These are phyloP conservation scores for Stylonectria norvegica DNA, from an alignment of 2,329 filamentous ascomycete species.

Conservation along the genomic window DNA sequence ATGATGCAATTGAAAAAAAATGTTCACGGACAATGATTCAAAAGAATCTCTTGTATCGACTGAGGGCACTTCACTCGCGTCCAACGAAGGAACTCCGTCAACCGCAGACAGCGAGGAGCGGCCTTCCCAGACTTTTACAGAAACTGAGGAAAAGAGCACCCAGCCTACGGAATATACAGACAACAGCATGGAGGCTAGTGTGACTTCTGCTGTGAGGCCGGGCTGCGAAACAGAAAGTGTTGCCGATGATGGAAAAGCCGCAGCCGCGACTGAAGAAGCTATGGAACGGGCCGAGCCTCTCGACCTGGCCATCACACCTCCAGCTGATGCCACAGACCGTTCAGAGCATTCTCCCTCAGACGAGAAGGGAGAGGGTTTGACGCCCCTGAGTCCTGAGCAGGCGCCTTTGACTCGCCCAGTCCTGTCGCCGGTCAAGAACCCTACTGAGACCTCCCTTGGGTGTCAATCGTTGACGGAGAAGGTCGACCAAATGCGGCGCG, in stretches of 20 bases:
- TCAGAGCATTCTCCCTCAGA: constrained; percentile 8
- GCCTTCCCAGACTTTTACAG: constrained; percentile 43
- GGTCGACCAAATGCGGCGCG: constrained; percentile 50
- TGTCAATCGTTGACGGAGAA: constrained; percentile 41
- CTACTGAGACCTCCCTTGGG: constrained; percentile 14
- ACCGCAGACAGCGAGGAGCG: constrained; percentile 49
- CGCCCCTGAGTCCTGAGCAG: constrained; percentile 10
- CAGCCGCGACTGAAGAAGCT: constrained; percentile 31
- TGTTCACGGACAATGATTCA: constrained; percentile 89
- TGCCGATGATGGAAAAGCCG: constrained; percentile 31
- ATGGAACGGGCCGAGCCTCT: constrained; percentile 48
- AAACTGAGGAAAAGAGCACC: constrained; percentile 46
- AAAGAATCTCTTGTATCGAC: constrained; percentile 68
- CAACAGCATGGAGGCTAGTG: constrained; percentile 32
- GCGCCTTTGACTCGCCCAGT: constrained; percentile 15
- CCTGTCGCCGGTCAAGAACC: constrained; percentile 21
- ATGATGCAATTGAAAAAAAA: constrained; percentile 89
- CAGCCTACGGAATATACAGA: constrained; percentile 41
- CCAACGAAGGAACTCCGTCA: constrained; percentile 64
- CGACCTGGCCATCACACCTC: constrained; percentile 44
- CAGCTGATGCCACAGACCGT: constrained; percentile 19
- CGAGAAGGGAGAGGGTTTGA: constrained; percentile 5
- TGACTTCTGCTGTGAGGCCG: constrained; percentile 24
- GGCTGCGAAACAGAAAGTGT: constrained; percentile 14
- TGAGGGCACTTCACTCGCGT: constrained; percentile 65